Percentiles rank a stretch among this genome's conserved stretches.
Conservation (phyloP, 108 stramenopile genomes). For the Pseudonitzschia delicatissima region DNA sequence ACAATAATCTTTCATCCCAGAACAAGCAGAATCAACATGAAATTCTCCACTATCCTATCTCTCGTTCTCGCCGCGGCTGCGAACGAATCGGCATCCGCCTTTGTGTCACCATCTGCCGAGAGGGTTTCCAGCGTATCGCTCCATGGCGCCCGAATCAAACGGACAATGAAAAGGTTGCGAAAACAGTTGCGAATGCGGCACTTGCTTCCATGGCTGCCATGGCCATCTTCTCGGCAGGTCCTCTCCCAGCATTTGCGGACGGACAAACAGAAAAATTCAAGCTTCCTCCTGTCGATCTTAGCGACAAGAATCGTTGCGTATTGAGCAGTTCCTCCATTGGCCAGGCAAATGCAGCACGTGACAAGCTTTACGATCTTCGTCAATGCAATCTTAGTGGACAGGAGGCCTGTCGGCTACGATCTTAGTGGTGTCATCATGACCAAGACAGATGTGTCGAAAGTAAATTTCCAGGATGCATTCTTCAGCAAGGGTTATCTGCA, state of each 20-base stretch:
- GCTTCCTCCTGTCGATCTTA: slow-evolving; percentile 84
- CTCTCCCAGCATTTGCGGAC: slow-evolving; percentile 48
- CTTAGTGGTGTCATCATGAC: slow-evolving; percentile 87
- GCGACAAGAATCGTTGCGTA: slow-evolving; percentile 75
- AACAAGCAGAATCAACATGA: too few species aligned
- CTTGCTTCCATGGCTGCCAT: slow-evolving; percentile 18
- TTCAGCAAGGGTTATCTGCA: slow-evolving; percentile 88
- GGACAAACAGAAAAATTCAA: slow-evolving; percentile 87
- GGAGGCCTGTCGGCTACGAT: slow-evolving; percentile 69
- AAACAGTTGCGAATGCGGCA: slow-evolving; percentile 7
- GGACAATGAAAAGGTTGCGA: neutral
- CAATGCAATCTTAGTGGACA: slow-evolving; percentile 69
- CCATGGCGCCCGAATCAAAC: neutral
- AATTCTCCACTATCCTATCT: neutral
- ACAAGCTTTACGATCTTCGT: slow-evolving; percentile 92
- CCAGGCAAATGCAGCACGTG: slow-evolving; percentile 95
- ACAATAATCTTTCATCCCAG: too few species aligned
- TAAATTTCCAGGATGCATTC: slow-evolving; percentile 83
- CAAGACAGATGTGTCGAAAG: slow-evolving; percentile 80
- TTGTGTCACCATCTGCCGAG: neutral
- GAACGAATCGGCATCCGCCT: neutral
- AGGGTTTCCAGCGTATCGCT: neutral
- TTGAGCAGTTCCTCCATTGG: slow-evolving; percentile 86
- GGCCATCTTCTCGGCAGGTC: slow-evolving; percentile 18
- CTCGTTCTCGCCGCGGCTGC: neutral